Evolutionary conservation across 2,329 filamentous ascomycete genomes (phyloP).

Genomic region (Lasiodiplodia hormozganensis): DNA sequence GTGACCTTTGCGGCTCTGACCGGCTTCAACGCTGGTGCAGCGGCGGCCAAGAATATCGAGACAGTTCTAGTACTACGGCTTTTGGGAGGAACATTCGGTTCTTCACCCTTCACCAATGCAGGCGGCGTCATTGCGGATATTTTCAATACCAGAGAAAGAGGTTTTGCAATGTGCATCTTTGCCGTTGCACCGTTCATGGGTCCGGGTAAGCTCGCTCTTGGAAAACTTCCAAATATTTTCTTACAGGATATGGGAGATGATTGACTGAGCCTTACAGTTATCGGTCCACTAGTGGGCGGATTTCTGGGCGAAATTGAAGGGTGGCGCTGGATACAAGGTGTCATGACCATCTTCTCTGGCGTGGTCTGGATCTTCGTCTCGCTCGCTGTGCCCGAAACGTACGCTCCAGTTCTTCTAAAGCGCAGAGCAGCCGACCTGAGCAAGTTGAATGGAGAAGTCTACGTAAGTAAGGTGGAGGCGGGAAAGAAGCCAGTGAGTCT

Average conservation of each 20-base stretch:
- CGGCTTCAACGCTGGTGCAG: constrained; percentile 66
- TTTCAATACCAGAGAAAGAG: constrained; percentile 46
- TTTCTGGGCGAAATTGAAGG: constrained; percentile 41
- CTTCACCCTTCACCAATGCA: constrained; percentile 65
- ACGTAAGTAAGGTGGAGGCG: constrained; percentile 50
- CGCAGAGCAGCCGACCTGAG: constrained; percentile 56
- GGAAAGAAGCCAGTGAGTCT: constrained; percentile 53
- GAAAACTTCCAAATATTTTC: constrained; percentile 37
- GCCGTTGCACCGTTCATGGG: constrained; percentile 51
- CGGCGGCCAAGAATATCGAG: constrained; percentile 63
- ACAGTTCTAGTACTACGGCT: constrained; percentile 71
- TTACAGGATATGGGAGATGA: constrained; percentile 55
- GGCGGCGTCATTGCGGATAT: constrained; percentile 48
- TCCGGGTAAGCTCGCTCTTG: constrained; percentile 33
- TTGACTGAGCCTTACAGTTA: constrained; percentile 64
- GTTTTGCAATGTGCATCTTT: constrained; percentile 47
- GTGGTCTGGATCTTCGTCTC: constrained; percentile 42
- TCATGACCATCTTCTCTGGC: constrained; percentile 45
- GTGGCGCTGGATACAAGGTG: constrained; percentile 49
- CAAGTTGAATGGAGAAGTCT: constrained; percentile 59
- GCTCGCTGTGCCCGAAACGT: constrained; percentile 49
- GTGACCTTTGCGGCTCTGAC: constrained; percentile 64
- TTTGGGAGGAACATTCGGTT: constrained; percentile 69
- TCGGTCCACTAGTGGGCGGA: constrained; percentile 49
- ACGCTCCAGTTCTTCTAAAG: constrained; percentile 59